phyloP scores from a whole-genome alignment of 116 monocot species.

The Cymodocea nodosa region DNA sequence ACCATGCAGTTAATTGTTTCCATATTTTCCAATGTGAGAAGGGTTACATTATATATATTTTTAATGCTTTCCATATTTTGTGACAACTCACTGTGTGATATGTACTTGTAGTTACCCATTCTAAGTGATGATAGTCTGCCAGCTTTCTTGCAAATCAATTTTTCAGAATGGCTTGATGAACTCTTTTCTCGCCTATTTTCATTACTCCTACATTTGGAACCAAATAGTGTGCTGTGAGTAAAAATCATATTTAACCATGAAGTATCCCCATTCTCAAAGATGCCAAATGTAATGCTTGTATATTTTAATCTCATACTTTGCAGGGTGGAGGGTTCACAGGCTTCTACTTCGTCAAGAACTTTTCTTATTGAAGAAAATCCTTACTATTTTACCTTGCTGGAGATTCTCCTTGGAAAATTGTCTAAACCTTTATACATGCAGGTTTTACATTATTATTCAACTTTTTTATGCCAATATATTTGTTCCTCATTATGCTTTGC shows the following conservation, averaged over 20 bases:
- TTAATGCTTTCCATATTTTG: background rate
- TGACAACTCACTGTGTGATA: constrained; percentile 5
- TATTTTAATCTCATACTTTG: constrained; percentile 5
- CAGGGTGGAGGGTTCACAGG: constrained; percentile 64
- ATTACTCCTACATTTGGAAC: constrained; percentile 84
- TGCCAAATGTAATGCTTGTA: background rate
- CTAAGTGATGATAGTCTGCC: constrained; percentile 38
- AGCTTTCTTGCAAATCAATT: constrained; percentile 42
- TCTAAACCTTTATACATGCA: constrained; percentile 46
- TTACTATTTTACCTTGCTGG: constrained; percentile 82
- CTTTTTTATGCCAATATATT: background rate
- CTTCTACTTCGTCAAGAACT: constrained; percentile 60
- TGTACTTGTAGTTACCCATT: constrained; percentile 40
- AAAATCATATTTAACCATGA: constrained; percentile 2
- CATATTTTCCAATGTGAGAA: constrained; percentile 90
- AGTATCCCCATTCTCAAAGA: background rate
- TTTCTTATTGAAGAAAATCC: constrained; percentile 88
- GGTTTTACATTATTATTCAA: constrained; percentile 1
- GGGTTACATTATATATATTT: background rate
- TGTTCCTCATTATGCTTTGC: background rate
- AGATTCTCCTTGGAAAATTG: constrained; percentile 81
- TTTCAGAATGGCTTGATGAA: constrained; percentile 98
- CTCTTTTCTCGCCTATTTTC: constrained; percentile 92
- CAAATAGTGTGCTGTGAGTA: constrained; percentile 61
- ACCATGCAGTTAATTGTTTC: constrained; percentile 94